These are phyloP conservation scores for Arthrinium puccinioides DNA, from an alignment of 2,329 filamentous ascomycete genomes.

Conservation along the genomic window DNA sequence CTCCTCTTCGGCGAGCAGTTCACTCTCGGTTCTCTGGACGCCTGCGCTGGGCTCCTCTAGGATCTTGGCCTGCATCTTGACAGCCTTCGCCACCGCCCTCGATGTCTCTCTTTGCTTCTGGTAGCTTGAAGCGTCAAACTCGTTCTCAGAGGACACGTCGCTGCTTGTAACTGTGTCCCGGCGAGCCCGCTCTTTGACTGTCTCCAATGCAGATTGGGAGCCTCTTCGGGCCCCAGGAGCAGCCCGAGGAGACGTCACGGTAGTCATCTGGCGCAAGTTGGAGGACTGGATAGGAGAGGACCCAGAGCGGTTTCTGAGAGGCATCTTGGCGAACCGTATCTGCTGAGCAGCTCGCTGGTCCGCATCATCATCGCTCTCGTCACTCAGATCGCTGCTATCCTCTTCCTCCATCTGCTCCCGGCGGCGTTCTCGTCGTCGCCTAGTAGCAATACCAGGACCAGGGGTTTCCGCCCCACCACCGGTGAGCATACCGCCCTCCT, in stretches of 20 bases:
- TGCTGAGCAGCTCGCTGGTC: conserved; percentile 72
- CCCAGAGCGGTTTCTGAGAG: conserved; percentile 74
- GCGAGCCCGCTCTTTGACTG: conserved; percentile 60
- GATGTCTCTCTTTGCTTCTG: conserved; percentile 56
- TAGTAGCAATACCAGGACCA: conserved; percentile 59
- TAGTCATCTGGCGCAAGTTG: conserved; percentile 48
- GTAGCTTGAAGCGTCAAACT: conserved; percentile 61
- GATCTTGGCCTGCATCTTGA: conserved; percentile 44
- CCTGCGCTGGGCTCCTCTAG: conserved; percentile 40
- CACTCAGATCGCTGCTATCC: conserved; percentile 77
- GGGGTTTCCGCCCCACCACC: conserved; percentile 61
- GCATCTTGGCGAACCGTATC: conserved; percentile 96
- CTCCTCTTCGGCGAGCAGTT: conserved; percentile 49
- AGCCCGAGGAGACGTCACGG: conserved; percentile 39
- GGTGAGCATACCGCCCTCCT: conserved; percentile 66
- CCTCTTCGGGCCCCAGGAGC: conserved; percentile 47
- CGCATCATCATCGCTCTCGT: conserved; percentile 74
- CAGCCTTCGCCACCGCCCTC: conserved; percentile 47
- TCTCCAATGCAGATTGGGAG: conserved; percentile 65
- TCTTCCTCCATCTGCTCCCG: conserved; percentile 76
- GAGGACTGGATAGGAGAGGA: conserved; percentile 77
- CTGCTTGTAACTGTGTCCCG: conserved; percentile 76
- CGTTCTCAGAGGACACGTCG: conserved; percentile 77
- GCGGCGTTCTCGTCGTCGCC: conserved; percentile 52
- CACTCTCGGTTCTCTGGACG: conserved; percentile 37